Evolutionary conservation across 257 asterid species (phyloP).

Genomic region (Gentiana straminea): DNA sequence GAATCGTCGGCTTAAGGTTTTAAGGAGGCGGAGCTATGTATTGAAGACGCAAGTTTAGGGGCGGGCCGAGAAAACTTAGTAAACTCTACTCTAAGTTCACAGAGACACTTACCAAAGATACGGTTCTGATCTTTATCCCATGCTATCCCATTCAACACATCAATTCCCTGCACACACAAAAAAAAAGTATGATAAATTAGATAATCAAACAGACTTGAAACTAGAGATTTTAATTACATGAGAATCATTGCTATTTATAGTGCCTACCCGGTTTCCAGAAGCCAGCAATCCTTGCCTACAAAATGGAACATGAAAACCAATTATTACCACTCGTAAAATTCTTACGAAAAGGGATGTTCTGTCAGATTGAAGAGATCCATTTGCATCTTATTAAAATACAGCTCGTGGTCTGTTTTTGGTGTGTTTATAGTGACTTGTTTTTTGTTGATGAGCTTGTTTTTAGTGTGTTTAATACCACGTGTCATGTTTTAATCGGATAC

Average conservation of each 20-base stretch:
- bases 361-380: not conserved
- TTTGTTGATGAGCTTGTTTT: too few relatives aligned
- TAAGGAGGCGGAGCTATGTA: too few relatives aligned
- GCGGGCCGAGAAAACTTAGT: too few relatives aligned
- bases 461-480: too few relatives aligned
- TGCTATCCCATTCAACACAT: slow-evolving; percentile 91
- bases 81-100: too few relatives aligned
- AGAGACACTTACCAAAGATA: slow-evolving; percentile 43
- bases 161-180: slow-evolving; percentile 37
- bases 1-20: too few relatives aligned
- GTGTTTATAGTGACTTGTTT: too few relatives aligned
- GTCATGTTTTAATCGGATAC: too few relatives aligned
- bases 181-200: too few relatives aligned
- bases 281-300: slow-evolving; percentile 45
- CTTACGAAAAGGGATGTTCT: not conserved
- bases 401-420: not conserved
- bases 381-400: not conserved
- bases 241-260: not conserved
- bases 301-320: slow-evolving; percentile 6
- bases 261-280: slow-evolving; percentile 46
- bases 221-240: not conserved
- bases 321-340: not conserved
- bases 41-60: too few relatives aligned
- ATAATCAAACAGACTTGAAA: too few relatives aligned
- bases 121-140: slow-evolving; percentile 65